These are phyloP conservation scores for Chalciporus sp. DNA, from an alignment of 1,284 basidiomycete species.

Conservation along the genomic window DNA sequence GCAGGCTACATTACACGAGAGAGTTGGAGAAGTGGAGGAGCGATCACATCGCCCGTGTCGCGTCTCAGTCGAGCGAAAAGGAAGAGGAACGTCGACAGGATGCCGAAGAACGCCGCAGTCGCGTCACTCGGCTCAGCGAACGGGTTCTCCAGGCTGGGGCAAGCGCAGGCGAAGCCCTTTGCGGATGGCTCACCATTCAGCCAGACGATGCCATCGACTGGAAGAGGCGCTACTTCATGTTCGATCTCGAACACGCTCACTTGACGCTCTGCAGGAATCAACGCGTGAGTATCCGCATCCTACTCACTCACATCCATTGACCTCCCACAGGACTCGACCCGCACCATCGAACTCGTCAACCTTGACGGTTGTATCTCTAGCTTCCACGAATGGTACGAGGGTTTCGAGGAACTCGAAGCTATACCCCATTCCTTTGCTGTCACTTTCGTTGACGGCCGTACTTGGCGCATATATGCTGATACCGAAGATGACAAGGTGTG, in stretches of 20 bases:
- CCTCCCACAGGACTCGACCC: constrained; percentile 47
- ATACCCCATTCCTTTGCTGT: constrained; percentile 72
- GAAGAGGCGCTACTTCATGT: constrained; percentile 68
- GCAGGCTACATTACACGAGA: constrained; percentile 53
- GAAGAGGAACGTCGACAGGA: constrained; percentile 46
- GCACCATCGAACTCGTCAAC: constrained; percentile 50
- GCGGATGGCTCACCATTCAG: constrained; percentile 72
- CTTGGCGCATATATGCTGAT: constrained; percentile 68
- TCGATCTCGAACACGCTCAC: constrained; percentile 45
- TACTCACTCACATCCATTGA: not conserved
- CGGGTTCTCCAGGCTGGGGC: constrained; percentile 43
- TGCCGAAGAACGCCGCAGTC: constrained; percentile 47
- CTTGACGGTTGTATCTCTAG: constrained; percentile 49
- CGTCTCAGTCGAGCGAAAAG: constrained; percentile 47
- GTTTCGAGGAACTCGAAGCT: constrained; percentile 70
- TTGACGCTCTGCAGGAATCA: constrained; percentile 57
- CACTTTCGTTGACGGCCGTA: constrained; percentile 53
- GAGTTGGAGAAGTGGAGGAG: constrained; percentile 57
- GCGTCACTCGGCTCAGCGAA: constrained; percentile 46
- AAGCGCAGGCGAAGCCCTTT: constrained; percentile 42
- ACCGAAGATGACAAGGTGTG: constrained; percentile 67
- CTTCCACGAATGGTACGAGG: constrained; percentile 68
- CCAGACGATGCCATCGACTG: constrained; percentile 56
- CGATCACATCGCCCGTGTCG: constrained; percentile 50
- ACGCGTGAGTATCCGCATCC: constrained; percentile 42